A percentile compares a stretch with the other conserved stretches of the same genome.
Evolutionary conservation across 2,329 filamentous ascomycete genomes (phyloP).

Genomic region (Aspergillus fumigatus): DNA sequence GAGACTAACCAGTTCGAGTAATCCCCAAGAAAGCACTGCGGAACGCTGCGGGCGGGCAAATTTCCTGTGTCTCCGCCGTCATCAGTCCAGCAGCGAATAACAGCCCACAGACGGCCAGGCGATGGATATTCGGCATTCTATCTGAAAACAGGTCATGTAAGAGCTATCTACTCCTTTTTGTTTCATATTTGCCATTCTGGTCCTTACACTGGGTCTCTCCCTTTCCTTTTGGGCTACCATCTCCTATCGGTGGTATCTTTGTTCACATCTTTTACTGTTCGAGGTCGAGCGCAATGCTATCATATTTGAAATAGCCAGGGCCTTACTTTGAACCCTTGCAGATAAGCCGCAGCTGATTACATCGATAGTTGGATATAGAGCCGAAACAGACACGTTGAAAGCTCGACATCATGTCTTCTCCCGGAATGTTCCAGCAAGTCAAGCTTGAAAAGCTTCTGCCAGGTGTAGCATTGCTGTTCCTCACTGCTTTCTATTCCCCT

Average conservation of each 20-base stretch:
- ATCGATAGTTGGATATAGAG: not conserved
- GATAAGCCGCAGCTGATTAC: conserved; percentile 1
- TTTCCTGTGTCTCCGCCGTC: not conserved
- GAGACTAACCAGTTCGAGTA: not conserved
- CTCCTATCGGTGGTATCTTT: not conserved
- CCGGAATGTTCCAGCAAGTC: conserved; percentile 20
- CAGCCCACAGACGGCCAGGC: conserved; percentile 2
- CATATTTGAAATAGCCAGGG: not conserved
- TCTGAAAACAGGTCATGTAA: conserved; percentile 16
- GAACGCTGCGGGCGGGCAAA: not conserved
- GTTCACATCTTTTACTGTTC: not conserved
- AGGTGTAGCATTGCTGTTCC: conserved; percentile 32
- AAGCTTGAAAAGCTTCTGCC: conserved; percentile 23
- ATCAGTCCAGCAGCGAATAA: not conserved
- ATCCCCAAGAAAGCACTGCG: not conserved
- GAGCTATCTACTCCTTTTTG: conserved; percentile 5
- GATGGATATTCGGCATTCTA: conserved; percentile 12
- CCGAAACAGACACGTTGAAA: conserved; percentile 4
- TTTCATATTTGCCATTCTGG: conserved; percentile 6
- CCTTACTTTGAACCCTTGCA: conserved; percentile 1
- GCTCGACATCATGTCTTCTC: conserved; percentile 23
- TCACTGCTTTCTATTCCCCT: conserved; percentile 39
- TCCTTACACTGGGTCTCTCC: not conserved
- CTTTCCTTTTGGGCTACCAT: not conserved
- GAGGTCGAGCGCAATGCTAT: not conserved